Evolutionary conservation across 106 monocot genomes (phyloP).

Genomic region (Narthecium ossifragum): DNA sequence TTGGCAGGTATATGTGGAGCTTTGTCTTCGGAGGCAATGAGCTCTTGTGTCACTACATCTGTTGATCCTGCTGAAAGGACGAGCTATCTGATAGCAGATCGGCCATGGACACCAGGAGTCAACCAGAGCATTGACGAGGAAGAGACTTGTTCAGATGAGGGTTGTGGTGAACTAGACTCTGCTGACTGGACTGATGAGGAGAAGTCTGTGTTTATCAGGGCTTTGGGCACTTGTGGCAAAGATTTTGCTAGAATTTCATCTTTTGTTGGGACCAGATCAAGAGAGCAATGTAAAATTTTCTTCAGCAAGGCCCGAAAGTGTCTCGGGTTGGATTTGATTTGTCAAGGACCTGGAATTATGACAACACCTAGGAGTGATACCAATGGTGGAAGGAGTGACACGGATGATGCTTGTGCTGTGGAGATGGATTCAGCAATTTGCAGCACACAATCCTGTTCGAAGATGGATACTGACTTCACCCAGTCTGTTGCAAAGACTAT

Average conservation of each 20-base stretch:
- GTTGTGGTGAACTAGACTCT: constrained; percentile 38
- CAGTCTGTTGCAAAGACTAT: constrained; percentile 15
- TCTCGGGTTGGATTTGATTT: constrained; percentile 59
- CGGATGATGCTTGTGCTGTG: constrained; percentile 54
- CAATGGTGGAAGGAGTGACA: constrained; percentile 54
- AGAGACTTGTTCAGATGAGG: constrained; percentile 61
- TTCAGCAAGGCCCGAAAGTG: constrained; percentile 89
- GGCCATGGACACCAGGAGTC: constrained; percentile 19
- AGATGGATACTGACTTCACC: constrained; percentile 38
- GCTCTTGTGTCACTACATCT: constrained; percentile 55
- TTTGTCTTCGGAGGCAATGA: constrained; percentile 63
- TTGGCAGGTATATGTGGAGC: constrained; percentile 44
- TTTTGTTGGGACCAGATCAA: constrained; percentile 57
- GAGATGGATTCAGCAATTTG: constrained; percentile 73
- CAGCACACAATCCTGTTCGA: constrained; percentile 63
- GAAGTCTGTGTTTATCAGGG: constrained; percentile 59
- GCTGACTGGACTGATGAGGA: constrained; percentile 87
- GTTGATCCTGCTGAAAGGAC: constrained; percentile 42
- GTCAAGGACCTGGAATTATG: constrained; percentile 19
- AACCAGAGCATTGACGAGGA: constrained; percentile 44
- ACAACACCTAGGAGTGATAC: constrained; percentile 31
- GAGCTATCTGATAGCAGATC: constrained; percentile 11
- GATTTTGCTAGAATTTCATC: constrained; percentile 65
- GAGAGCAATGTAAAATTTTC: constrained; percentile 83
- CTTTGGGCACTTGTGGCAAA: constrained; percentile 58